Evolutionary conservation across 2,329 filamentous ascomycete genomes (phyloP), one percentile per base, ranked within the genome.

Genomic region (Verticillium dahliae): DNA sequence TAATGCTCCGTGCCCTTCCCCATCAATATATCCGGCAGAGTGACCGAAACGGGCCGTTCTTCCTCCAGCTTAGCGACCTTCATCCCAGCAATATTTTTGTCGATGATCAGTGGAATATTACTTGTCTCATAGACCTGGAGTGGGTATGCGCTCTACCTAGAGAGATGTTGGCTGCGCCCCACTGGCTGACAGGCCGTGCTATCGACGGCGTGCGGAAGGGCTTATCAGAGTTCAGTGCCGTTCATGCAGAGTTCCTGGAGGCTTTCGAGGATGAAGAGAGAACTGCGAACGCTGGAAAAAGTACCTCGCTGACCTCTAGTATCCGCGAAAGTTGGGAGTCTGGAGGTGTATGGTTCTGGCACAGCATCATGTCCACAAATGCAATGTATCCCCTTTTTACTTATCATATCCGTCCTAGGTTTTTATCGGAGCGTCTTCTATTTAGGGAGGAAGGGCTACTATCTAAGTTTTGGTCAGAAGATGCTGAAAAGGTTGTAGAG

Each of bases 1-100:
- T 63, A 0, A 65, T 64, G 1, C 71, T 76, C 68, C 67, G 71
- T 58, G 68, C 67, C 4, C 61, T 64, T 6, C 58, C 67, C 45
- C 66, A 65, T 11, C 65, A 66, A 6, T 71, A 68, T 14, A 62
- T 68, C 22, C 60, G 60, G 14, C 62, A 65, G 4, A 60, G 67
- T 13, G 60, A 65, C 13, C 66, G 71, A 4, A 56, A 70, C 18
- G 74, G 75, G 1, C 73, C 73, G 1, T 78, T 74, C 60, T 57
- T 72, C 13, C 67, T 69, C 57, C 63, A 58, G 1, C 69, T 79
- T 10, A 77, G 73, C 27, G 76, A 79, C 62, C 62, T 78, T 22
- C 75, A 77, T 55, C 66, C 69, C 56, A 74, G 74, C 61, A 79
- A 80, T 60, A 72, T 75, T 14, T 70, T 76, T 58, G 72, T 75